These are phyloP conservation scores for Penicillium psychrofluorescens DNA, from an alignment of 495 filamentous ascomycete species.

Conservation along the genomic window DNA sequence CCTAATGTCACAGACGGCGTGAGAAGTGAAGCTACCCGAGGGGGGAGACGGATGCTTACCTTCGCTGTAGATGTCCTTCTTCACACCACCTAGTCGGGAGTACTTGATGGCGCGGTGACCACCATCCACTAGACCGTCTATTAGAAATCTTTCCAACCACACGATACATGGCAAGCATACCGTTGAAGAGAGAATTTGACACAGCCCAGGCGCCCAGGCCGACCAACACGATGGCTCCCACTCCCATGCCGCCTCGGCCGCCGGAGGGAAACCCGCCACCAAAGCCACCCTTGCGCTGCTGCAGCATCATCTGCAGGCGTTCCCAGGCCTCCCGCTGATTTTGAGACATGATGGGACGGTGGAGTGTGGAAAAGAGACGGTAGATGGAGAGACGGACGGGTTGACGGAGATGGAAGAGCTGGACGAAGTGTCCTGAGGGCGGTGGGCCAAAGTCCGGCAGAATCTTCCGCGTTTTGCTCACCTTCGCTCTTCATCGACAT, in stretches of 20 bases:
- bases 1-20: conserved; percentile 39
- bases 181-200: conserved; percentile 93
- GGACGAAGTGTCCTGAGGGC: conserved; percentile 16
- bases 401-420: conserved; percentile 10
- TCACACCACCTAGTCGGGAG: conserved; percentile 84
- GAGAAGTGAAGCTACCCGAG: too few relatives aligned
- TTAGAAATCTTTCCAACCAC: background rate
- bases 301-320: conserved; percentile 55
- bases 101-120: conserved; percentile 99
- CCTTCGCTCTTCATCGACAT: background rate
- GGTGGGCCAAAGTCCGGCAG: conserved; percentile 20
- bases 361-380: conserved; percentile 1
- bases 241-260: conserved; percentile 35
- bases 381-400: conserved; percentile 8
- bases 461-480: conserved; percentile 10
- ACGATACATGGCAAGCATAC: conserved; percentile 21
- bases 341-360: conserved; percentile 38
- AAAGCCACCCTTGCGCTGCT: conserved; percentile 41
- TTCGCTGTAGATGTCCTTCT: conserved; percentile 95
- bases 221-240: conserved; percentile 49
- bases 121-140: conserved; percentile 73
- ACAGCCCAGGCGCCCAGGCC: conserved; percentile 57
- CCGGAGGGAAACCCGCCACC: conserved; percentile 41
- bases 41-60: conserved; percentile 42
- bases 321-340: conserved; percentile 60